Base-by-base conservation (phyloP, 2,329 filamentous ascomycete species). In the Cladosporium halotolerans region DNA sequence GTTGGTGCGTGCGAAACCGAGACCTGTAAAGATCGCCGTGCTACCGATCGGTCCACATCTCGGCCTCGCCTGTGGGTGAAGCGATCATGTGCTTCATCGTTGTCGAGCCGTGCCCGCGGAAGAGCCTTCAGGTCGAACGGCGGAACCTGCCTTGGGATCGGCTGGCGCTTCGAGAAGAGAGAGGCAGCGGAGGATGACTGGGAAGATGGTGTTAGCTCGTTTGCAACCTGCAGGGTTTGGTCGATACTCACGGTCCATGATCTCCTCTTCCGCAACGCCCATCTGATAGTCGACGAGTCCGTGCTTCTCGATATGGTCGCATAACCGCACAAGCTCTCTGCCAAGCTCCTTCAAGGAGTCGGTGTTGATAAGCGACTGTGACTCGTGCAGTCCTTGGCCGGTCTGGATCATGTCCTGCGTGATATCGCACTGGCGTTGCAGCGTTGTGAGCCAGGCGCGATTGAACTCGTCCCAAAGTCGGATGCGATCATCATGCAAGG, bases 261-360 rank as follows among this genome's bases (percentile, higher is more conserved):
- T 96, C 66, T 88, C 84, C 67, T 97, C 91, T 71, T 97, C 93
- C 82, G 89, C 95, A 23, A 97, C 88, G 8, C 93, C 93, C 74
- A 96, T 95, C 65, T 97, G 87, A 68, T 97, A 99, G 72, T 99
- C 93, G 9, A 99, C 89, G 45, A 99, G 75, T n/a, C 93, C 93
- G 66, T 95, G 85, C 60, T 86, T 85, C 70, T 97, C 92, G 57
- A 97, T 81, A 47, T 81, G 81, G 67, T 97, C 90, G 67, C 91
- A 95, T 47, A 96, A 76, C 47, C 84, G 80, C 53, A 95, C 80
- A 31, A 99, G 72, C 63, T 95, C 86, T 52, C 86, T 85, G 10
- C 88, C 89, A 80, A 97, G 85, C 60, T 83, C 84, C 63, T 88
- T 83, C 45, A 97, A 76, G 19, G 77, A 79, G 2, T 86, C 84